Evolutionary conservation across 2,329 filamentous ascomycete genomes (phyloP).

Genomic region (Ilyonectria sp.): DNA sequence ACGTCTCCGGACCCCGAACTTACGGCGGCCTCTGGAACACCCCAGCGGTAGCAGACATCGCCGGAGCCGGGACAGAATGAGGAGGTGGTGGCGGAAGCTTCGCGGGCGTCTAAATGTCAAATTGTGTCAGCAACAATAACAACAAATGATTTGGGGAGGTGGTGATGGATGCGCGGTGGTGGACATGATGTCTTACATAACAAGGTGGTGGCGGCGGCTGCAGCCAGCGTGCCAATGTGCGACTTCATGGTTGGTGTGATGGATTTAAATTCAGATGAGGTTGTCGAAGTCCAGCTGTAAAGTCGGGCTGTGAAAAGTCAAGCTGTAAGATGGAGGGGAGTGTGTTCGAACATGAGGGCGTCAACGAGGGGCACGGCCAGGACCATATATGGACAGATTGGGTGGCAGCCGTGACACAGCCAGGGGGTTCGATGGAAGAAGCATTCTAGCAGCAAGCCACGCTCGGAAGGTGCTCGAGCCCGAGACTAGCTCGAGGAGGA

Average conservation of each 20-base stretch:
- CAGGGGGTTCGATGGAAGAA: conserved; percentile 25
- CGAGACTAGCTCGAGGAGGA: conserved; percentile 20
- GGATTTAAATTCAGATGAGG: background rate
- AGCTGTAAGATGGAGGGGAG: background rate
- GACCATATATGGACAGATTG: conserved; percentile 23
- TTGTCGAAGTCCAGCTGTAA: background rate
- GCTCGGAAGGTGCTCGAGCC: conserved; percentile 23
- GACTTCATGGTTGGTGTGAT: conserved; percentile 40
- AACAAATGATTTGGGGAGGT: background rate
- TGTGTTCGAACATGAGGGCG: background rate
- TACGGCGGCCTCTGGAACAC: conserved; percentile 66
- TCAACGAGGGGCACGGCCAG: conserved; percentile 6
- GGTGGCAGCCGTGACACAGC: conserved; percentile 12
- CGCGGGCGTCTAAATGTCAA: conserved; percentile 38
- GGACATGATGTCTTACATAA: conserved; percentile 37
- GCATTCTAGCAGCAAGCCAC: conserved; percentile 31
- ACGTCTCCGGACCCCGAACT: conserved; percentile 67
- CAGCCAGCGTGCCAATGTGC: conserved; percentile 32
- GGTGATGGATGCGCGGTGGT: background rate
- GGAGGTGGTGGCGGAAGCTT: conserved; percentile 46
- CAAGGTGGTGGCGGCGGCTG: conserved; percentile 22
- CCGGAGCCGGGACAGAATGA: conserved; percentile 59
- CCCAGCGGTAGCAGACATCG: conserved; percentile 70
- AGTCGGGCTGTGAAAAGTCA: conserved; percentile 5
- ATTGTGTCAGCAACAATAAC: conserved; percentile 26